Evolutionary conservation across 2,329 filamentous ascomycete species (phyloP).

Genomic region (Hirsutella rhossiliensis): DNA sequence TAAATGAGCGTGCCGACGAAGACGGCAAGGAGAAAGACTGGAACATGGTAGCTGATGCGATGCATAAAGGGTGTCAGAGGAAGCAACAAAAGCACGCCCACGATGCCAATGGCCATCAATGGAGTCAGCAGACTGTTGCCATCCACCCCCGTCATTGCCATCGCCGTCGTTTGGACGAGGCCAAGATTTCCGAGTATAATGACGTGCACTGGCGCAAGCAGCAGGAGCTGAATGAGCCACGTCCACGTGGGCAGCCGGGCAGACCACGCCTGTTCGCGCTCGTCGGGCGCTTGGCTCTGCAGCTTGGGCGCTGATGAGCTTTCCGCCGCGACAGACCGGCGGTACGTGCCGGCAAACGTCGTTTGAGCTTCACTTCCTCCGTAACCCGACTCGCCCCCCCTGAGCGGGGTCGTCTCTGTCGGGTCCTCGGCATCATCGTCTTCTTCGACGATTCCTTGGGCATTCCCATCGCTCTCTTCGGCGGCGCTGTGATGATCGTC

Average conservation of each 20-base stretch:
- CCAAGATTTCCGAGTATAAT: conserved; percentile 67
- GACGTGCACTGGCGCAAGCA: conserved; percentile 67
- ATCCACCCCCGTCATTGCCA: conserved; percentile 75
- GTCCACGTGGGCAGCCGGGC: conserved; percentile 66
- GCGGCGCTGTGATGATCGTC: conserved; percentile 12
- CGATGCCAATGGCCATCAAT: conserved; percentile 55
- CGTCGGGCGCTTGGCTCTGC: conserved; percentile 34
- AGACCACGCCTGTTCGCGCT: conserved; percentile 78
- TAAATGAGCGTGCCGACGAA: conserved; percentile 70
- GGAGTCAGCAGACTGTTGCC: conserved; percentile 61
- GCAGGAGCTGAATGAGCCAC: conserved; percentile 77
- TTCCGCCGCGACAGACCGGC: conserved; percentile 29
- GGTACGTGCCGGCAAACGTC: conserved; percentile 44
- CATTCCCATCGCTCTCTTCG: not conserved
- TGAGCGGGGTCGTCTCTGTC: conserved; percentile 44
- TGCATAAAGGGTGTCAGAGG: conserved; percentile 79
- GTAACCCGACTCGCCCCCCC: conserved; percentile 20
- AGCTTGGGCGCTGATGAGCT: conserved; percentile 10
- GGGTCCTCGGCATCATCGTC: conserved; percentile 19
- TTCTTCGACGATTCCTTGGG: conserved; percentile 3
- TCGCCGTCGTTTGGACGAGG: conserved; percentile 57
- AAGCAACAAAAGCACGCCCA: conserved; percentile 60
- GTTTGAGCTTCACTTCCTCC: conserved; percentile 25
- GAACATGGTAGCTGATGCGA: conserved; percentile 72
- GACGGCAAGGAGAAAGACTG: conserved; percentile 61